Evolutionary conservation across 495 filamentous ascomycete genomes (phyloP), one percentile per base, ranked within the genome.

Genomic region (Aspergillus conjunctus): DNA sequence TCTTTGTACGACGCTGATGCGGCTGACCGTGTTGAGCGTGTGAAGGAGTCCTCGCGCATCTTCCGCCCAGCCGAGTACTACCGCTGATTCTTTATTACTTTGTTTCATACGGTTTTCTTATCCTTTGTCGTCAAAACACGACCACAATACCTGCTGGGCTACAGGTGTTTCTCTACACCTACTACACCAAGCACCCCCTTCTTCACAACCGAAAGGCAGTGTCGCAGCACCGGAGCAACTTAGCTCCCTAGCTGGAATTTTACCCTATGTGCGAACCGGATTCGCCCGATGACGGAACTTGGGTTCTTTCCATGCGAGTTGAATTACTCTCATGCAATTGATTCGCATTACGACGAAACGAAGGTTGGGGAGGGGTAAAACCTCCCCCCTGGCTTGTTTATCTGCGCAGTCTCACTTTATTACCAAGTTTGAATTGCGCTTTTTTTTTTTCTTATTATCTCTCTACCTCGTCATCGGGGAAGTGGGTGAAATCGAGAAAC

Each of bases 1-100:
- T 81, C 78, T 6, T 64, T 80, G 37, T 80, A 80, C 56, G 65
- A 72, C 39, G 54, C 63, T 15, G 74, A 80, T 63, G 66, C 60
- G n/a, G 65, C 68, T 18, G 74, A 78, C 41, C 74, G 75, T 9
- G 66, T 71, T 10, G 74, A 76, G 61, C 76, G 76, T 8, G 65
- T 60, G 2, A 70, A 68, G 34, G 68, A 72, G 51, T 65, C 72
- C 0, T 67, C 70, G 7, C 66, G 73, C 30, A 65, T 74, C 54
- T 66, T 69, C 32, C 66, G 71, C 12, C 66, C 62, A 26, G 46
- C 65, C 50, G 69, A 71, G 32, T 73, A 74, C 68, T 59, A 72
- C 66, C 69, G 67, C 62, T 76, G 70, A 76, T 18, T 20, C 30
- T 52, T 20, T 48, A 21, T 21, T 22, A 7, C 20, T 48, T 48